phyloP scores from a whole-genome alignment of 768 basidiomycete genomes.

The Vararia minispora region DNA sequence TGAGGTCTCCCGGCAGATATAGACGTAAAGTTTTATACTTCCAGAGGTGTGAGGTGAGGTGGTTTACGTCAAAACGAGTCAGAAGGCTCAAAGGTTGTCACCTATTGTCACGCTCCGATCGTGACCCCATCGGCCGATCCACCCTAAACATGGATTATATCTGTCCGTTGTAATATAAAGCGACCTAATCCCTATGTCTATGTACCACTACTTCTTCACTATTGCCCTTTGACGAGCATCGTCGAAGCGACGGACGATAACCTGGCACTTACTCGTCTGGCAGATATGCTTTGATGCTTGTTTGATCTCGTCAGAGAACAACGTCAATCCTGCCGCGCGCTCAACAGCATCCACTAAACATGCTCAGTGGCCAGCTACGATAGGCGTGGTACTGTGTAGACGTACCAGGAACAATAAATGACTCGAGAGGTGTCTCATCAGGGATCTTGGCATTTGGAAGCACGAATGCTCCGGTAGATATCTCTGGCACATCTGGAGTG shows the following conservation, averaged over 20 bases:
- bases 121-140: no score
- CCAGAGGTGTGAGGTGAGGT: no score
- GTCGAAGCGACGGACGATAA: conserved; percentile 84
- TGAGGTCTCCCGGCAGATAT: no score
- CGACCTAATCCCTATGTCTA: no score
- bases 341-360: conserved; percentile 82
- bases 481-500: conserved; percentile 58
- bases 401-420: conserved; percentile 76
- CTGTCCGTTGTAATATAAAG: no score
- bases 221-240: conserved; percentile 67
- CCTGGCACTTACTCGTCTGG: conserved; percentile 77
- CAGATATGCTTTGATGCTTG: conserved; percentile 74
- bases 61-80: no score
- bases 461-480: conserved; percentile 89
- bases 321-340: conserved; percentile 71
- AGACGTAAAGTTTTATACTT: no score
- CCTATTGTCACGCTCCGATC: no score
- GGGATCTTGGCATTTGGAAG: conserved; percentile 90
- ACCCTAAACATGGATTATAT: no score
- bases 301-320: conserved; percentile 83
- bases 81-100: no score
- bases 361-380: neutral
- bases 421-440: conserved; percentile 69
- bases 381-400: conserved; percentile 3
- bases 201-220: no score